These are phyloP conservation scores for Dalbergia oliveri DNA, from an alignment of 306 rosid genomes.

Conservation along the genomic window DNA sequence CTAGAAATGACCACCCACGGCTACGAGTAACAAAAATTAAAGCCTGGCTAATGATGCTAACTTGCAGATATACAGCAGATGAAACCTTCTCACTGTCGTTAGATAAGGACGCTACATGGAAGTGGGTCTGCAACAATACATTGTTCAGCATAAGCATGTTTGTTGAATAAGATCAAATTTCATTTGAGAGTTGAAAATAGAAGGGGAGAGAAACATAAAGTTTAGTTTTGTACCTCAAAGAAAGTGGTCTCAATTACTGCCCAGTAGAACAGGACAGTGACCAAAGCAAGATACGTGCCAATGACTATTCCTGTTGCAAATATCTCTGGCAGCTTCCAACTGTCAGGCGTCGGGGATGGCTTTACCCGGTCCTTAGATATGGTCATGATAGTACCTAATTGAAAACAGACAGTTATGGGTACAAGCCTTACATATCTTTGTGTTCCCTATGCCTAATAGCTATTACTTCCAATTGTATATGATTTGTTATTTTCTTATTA, in stretches of 20 bases:
- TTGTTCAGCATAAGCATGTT: conserved; percentile 29
- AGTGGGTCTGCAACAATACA: conserved; percentile 63
- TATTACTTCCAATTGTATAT: neutral
- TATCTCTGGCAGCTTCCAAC: conserved; percentile 92
- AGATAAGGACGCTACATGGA: conserved; percentile 66
- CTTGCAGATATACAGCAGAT: conserved; percentile 83
- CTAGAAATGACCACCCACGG: conserved; percentile 77
- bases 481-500: conserved; percentile 36
- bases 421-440: neutral
- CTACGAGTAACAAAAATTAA: conserved; percentile 88
- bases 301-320: conserved; percentile 85
- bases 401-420: conserved; percentile 5
- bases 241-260: conserved; percentile 65
- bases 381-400: conserved; percentile 86
- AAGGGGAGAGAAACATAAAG: neutral
- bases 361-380: conserved; percentile 83
- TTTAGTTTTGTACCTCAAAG: conserved; percentile 68
- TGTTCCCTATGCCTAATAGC: neutral
- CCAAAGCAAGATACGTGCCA: conserved; percentile 85
- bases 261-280: conserved; percentile 83
- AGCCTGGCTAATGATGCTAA: conserved; percentile 92
- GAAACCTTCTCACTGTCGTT: conserved; percentile 68
- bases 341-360: conserved; percentile 90
- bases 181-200: conserved; percentile 20
- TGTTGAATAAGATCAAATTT: conserved; percentile 32